Percentiles rank a stretch among this genome's conserved stretches.
Evolutionary conservation across 1,284 basidiomycete species (phyloP).

Genomic region (Caloboletus firmus): DNA sequence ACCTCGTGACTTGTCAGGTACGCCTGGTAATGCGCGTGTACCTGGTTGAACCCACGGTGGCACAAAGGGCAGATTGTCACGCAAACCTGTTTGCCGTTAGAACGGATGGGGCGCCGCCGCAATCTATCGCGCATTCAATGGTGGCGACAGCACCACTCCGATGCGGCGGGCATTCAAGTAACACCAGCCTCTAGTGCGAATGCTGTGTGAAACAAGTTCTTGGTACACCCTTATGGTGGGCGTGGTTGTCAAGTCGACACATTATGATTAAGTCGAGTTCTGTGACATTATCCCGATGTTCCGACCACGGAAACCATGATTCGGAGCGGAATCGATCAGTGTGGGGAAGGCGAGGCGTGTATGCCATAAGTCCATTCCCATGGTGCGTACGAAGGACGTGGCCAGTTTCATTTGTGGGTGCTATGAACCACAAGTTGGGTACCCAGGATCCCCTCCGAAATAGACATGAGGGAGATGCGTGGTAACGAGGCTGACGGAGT

Average conservation of each 20-base stretch:
- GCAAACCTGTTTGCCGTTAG: not conserved
- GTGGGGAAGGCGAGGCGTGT: conserved; percentile 9
- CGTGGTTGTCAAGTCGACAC: conserved; percentile 9
- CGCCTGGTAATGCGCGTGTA: conserved; percentile 1
- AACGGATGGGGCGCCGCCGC: not conserved
- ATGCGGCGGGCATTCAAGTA: not conserved
- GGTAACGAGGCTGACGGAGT: not conserved
- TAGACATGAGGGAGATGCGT: conserved; percentile 15
- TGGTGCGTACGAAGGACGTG: not conserved
- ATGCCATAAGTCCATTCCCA: conserved; percentile 3
- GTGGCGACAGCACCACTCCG: not conserved
- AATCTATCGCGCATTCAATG: not conserved
- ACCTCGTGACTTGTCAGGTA: conserved; percentile 14
- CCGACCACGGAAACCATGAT: conserved; percentile 1
- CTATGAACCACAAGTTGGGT: not conserved
- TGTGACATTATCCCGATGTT: conserved; percentile 1
- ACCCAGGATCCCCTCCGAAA: conserved; percentile 3
- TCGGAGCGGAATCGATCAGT: conserved; percentile 4
- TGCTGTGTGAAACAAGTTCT: conserved; percentile 10
- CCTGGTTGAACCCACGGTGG: conserved; percentile 2
- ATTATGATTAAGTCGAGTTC: not conserved
- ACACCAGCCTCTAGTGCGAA: not conserved
- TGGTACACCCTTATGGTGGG: not conserved
- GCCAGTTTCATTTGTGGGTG: conserved; percentile 8
- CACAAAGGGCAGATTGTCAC: not conserved